Conservation (phyloP, 768 basidiomycete genomes). For the Plicaturopsis crispa region DNA sequence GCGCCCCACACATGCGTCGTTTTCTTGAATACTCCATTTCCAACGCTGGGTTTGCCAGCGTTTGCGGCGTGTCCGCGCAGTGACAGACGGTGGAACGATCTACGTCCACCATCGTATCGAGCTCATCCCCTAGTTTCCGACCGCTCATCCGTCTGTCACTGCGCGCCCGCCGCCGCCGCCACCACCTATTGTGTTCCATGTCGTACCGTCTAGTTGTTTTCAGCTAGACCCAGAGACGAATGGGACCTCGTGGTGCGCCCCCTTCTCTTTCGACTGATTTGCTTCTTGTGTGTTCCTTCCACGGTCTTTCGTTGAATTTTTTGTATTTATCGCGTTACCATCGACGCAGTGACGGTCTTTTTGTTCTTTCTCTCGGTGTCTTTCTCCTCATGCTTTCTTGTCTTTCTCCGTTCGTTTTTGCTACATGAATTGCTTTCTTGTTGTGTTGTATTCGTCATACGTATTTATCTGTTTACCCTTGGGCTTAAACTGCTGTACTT, state of each 20-base stretch:
- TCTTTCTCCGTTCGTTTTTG: conserved; percentile 4
- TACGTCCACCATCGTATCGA: conserved; percentile 16
- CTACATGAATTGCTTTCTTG: neutral
- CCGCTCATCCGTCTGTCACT: conserved; percentile 33
- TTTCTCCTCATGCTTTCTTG: conserved; percentile 5
- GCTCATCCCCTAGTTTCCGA: conserved; percentile 26
- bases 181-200: conserved; percentile 54
- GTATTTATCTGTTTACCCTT: no score
- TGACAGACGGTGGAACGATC: conserved; percentile 10
- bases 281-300: neutral
- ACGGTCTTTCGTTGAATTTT: neutral
- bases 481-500: no score
- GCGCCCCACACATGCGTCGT: neutral
- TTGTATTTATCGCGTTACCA: no score
- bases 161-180: no score
- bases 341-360: no score
- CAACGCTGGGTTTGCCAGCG: conserved; percentile 26
- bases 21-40: conserved; percentile 11
- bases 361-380: no score
- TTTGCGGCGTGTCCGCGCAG: conserved; percentile 7
- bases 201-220: conserved; percentile 50
- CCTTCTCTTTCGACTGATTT: neutral
- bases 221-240: conserved; percentile 55
- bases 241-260: conserved; percentile 47
- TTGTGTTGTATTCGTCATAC: conserved; percentile 13